phyloP scores from a whole-genome alignment of 805 yeast genomes.

The Candida vartiovaarae region DNA sequence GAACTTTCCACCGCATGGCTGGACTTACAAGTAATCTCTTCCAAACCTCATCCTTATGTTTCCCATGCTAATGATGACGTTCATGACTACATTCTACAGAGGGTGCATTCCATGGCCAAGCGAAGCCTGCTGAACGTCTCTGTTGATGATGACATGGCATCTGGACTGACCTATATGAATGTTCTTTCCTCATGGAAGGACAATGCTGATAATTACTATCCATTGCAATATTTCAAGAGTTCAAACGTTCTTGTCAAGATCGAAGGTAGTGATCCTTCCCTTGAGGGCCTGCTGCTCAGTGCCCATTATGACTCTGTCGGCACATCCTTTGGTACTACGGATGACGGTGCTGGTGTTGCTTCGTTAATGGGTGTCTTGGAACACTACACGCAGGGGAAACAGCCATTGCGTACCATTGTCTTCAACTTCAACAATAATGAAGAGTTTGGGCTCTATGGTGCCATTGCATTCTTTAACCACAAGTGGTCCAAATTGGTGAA shows the following conservation, averaged over 20 bases:
- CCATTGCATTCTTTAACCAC: slow-evolving; percentile 63
- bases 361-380: slow-evolving; percentile 66
- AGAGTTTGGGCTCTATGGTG: slow-evolving; percentile 83
- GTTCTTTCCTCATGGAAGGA: slow-evolving; percentile 43
- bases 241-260: slow-evolving; percentile 73
- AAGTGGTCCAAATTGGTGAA: slow-evolving; percentile 59
- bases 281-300: slow-evolving; percentile 67
- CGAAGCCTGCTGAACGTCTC: slow-evolving; percentile 20
- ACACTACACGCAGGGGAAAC: slow-evolving; percentile 34
- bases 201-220: slow-evolving; percentile 27
- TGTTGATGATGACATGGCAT: slow-evolving; percentile 31
- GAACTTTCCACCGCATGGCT: slow-evolving; percentile 48
- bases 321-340: slow-evolving; percentile 81
- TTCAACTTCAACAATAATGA: slow-evolving; percentile 88
- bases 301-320: slow-evolving; percentile 92
- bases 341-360: slow-evolving; percentile 87
- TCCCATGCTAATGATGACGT: slow-evolving; percentile 72
- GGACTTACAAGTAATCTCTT: slow-evolving; percentile 64
- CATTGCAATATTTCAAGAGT: slow-evolving; percentile 73
- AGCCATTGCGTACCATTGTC: slow-evolving; percentile 65
- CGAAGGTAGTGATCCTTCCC: slow-evolving; percentile 48
- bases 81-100: slow-evolving; percentile 52
- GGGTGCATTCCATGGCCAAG: slow-evolving; percentile 32
- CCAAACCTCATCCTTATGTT: slow-evolving; percentile 68
- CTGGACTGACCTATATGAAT: slow-evolving; percentile 37